phyloP scores from a whole-genome alignment of 768 basidiomycete species.

The Psilocybe subaeruginosa region DNA sequence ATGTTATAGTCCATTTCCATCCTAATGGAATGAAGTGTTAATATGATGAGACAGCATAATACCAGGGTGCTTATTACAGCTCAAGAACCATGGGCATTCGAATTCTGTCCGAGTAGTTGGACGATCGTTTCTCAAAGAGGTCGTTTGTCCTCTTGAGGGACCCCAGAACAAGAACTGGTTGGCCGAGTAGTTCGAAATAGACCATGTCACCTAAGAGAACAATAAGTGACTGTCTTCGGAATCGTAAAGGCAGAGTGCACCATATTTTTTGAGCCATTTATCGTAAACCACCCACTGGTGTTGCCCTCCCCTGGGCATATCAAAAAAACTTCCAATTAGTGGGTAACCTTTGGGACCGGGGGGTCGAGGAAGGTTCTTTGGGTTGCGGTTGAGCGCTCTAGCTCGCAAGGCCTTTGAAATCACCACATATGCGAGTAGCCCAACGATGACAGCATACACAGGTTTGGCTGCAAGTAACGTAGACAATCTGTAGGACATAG shows the following conservation, averaged over 20 bases:
- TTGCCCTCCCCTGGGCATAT: slow-evolving; percentile 25
- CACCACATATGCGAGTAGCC: neutral
- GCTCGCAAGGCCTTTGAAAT: too few species aligned
- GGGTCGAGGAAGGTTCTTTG: too few species aligned
- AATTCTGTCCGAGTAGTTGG: slow-evolving; percentile 56
- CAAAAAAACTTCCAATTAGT: slow-evolving; percentile 32
- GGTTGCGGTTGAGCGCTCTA: too few species aligned
- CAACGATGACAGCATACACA: neutral
- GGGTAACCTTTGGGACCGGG: too few species aligned
- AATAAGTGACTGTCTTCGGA: neutral
- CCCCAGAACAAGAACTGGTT: slow-evolving; percentile 27
- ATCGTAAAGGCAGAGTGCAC: slow-evolving; percentile 13
- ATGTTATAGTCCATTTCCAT: slow-evolving; percentile 42
- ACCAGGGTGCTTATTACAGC: slow-evolving; percentile 33
- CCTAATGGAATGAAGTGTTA: slow-evolving; percentile 4
- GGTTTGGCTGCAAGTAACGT: neutral
- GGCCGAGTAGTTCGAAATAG: slow-evolving; percentile 48
- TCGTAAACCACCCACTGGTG: slow-evolving; percentile 30
- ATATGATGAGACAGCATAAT: neutral
- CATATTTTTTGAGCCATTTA: slow-evolving; percentile 34
- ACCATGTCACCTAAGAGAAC: slow-evolving; percentile 50
- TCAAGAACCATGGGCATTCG: slow-evolving; percentile 51
- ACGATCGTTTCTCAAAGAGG: slow-evolving; percentile 55
- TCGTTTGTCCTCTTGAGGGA: slow-evolving; percentile 41
- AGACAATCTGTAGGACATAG: neutral